These are phyloP conservation scores for Trapa bicornis DNA, from an alignment of 345 rosid genomes.

Conservation along the genomic window DNA sequence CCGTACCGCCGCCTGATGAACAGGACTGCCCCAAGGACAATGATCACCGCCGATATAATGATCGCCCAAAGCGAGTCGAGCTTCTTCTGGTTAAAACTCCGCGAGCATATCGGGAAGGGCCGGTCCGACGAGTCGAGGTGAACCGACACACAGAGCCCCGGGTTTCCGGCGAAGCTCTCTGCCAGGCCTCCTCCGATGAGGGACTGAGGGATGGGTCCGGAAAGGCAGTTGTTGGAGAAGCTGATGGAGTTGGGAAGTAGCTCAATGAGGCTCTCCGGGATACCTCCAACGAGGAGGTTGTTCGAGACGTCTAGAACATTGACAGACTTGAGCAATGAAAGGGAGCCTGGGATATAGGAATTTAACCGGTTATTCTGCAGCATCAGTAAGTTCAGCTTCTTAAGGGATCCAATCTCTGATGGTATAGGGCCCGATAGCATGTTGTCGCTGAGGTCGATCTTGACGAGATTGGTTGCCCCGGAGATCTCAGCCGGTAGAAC, in stretches of 20 bases:
- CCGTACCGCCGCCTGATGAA: slow-evolving; percentile 41
- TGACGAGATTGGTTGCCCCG: slow-evolving; percentile 55
- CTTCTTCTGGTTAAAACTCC: slow-evolving; percentile 29
- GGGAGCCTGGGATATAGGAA: slow-evolving; percentile 56
- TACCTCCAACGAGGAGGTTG: slow-evolving; percentile 56
- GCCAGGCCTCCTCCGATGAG: slow-evolving; percentile 53
- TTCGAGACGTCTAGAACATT: slow-evolving; percentile 80
- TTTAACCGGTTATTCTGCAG: slow-evolving; percentile 55
- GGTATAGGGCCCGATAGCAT: slow-evolving; percentile 67
- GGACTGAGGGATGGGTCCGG: slow-evolving; percentile 75
- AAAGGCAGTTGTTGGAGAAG: slow-evolving; percentile 65
- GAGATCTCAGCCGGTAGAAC: slow-evolving; percentile 56
- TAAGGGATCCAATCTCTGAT: slow-evolving; percentile 52
- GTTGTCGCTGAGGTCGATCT: slow-evolving; percentile 82
- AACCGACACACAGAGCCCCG: slow-evolving; percentile 62
- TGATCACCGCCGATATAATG: slow-evolving; percentile 35
- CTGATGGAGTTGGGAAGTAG: slow-evolving; percentile 66
- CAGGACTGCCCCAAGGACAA: slow-evolving; percentile 41
- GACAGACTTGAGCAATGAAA: slow-evolving; percentile 56
- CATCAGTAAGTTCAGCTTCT: slow-evolving; percentile 56
- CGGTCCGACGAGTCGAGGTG: slow-evolving; percentile 28
- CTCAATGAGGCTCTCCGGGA: slow-evolving; percentile 52
- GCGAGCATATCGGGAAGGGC: slow-evolving; percentile 50
- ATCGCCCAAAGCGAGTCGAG: slow-evolving; percentile 51
- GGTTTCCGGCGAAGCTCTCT: slow-evolving; percentile 79